Evolutionary conservation across 371 early-diverging fungal species (phyloP), one percentile per base, ranked within the genome.

Genomic region (Mucor mucedo): DNA sequence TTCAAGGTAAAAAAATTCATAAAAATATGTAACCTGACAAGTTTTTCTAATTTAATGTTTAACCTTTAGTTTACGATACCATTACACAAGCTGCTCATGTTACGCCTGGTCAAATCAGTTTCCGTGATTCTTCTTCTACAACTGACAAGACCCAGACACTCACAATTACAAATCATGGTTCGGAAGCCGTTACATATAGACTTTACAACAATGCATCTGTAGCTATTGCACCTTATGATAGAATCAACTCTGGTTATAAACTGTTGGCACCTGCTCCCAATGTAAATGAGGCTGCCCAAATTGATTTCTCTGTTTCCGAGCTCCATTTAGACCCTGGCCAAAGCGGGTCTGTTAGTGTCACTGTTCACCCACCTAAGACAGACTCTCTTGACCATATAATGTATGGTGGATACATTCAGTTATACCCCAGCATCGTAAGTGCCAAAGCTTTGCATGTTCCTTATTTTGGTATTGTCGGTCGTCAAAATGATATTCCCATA

Each of bases 271-370:
- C 32, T 75, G 77, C 66, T 68, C 66, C 4, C 28, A 63, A 39
- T 28, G 27, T 9, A 48, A 28, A 28, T 8, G n/a, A 48, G 21
- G 21, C 21, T 48, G 39, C 79, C 72, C 11, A 90, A 87, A 56
- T 87, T 88, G 1, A 87, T 80, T 8, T 87, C 82, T 42, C 82
- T 80, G 59, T 87, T 86, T 16, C 90, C 64, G 30, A 90, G 83
- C 10, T 86, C 83, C 32, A 82, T 74, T 27, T 85, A 77, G 4
- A 78, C 70, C 77, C 91, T 87, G 28, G 85, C 73, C 9, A 90
- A 68, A 62, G 75, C 32, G 69, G 57, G 76, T 85, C 29, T 53
- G 29, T 21, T 21, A 21, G 1, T 21, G 21, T 21, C 21, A 21
- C 21, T 21, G 21, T 21, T 21, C 21, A 21, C 10, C 73, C 78